Conservation (phyloP, 148 eudicot genomes). For the Nepenthes gracilis region DNA sequence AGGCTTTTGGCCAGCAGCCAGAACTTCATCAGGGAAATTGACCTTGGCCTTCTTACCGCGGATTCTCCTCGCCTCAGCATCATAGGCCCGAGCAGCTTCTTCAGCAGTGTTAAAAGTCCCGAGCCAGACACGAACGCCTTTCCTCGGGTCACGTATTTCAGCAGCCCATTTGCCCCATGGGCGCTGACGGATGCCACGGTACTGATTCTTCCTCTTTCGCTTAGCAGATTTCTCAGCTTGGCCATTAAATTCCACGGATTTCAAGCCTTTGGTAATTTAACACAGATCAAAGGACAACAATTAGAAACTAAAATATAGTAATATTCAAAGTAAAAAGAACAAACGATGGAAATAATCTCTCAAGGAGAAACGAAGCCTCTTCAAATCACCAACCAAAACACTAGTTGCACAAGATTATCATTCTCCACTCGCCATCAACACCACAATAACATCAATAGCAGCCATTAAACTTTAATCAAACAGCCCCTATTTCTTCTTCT, state of each 20-base stretch:
- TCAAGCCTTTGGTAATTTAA: constrained; percentile 21
- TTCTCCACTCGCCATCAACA: no score
- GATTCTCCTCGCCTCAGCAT: constrained; percentile 88
- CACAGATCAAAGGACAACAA: background rate
- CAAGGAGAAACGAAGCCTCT: no score
- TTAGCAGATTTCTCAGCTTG: constrained; percentile 55
- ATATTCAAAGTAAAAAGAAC: no score
- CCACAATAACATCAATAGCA: no score
- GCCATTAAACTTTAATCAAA: no score
- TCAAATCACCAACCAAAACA: no score
- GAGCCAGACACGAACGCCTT: constrained; percentile 98
- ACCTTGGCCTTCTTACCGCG: constrained; percentile 94
- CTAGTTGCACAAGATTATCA: no score
- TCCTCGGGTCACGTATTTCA: constrained; percentile 95
- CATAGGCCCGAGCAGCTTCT: constrained; percentile 98
- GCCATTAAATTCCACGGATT: constrained; percentile 30
- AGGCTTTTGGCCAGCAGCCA: constrained; percentile 22
- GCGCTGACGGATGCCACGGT: constrained; percentile 91
- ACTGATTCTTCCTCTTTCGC: constrained; percentile 85
- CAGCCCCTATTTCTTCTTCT: no score
- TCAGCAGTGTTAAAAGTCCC: constrained; percentile 97
- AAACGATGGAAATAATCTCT: no score
- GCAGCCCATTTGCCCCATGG: constrained; percentile 99
- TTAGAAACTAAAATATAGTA: background rate
- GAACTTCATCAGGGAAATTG: constrained; percentile 67